Conservation (phyloP, 176 grass and related monocot species). For the Oryza rufipogon region DNA sequence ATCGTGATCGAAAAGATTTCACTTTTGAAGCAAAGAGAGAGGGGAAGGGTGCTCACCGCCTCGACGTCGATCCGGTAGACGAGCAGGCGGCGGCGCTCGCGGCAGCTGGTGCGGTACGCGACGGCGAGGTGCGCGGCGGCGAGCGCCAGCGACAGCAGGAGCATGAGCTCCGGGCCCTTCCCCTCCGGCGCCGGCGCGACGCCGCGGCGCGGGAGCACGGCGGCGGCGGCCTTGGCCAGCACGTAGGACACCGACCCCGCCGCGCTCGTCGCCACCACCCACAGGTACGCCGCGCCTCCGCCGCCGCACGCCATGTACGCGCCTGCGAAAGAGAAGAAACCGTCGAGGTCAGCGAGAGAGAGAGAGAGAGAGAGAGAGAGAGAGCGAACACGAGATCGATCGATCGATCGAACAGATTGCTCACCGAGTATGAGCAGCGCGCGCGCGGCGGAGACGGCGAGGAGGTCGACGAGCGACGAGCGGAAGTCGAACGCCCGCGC, state of each 20-base stretch:
- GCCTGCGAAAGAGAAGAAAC: slow-evolving; percentile 32
- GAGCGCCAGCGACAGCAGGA: slow-evolving; percentile 68
- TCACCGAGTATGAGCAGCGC: slow-evolving; percentile 80
- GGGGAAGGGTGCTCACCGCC: slow-evolving; percentile 53
- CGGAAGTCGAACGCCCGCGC: slow-evolving; percentile 66
- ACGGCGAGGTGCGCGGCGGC: slow-evolving; percentile 77
- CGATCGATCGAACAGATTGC: background rate
- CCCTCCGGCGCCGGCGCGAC: slow-evolving; percentile 1
- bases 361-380: too few species aligned
- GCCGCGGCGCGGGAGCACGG: slow-evolving; percentile 29
- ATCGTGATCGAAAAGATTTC: background rate
- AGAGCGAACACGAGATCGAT: background rate
- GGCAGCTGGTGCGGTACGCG: slow-evolving; percentile 87
- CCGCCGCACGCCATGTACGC: slow-evolving; percentile 64
- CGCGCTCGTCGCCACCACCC: slow-evolving; percentile 51
- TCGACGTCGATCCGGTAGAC: slow-evolving; percentile 96
- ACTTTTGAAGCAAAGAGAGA: background rate
- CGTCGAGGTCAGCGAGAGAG: background rate
- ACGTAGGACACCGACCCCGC: slow-evolving; percentile 61
- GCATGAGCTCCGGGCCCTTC: slow-evolving; percentile 49
- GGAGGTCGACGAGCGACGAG: slow-evolving; percentile 73
- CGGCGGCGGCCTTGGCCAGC: slow-evolving; percentile 52
- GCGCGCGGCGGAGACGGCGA: slow-evolving; percentile 65
- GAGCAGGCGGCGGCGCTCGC: slow-evolving; percentile 82
- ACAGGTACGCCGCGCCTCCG: slow-evolving; percentile 63